These are phyloP conservation scores for Aspergillus coremiiformis DNA, from an alignment of 495 filamentous ascomycete species.

Conservation along the genomic window DNA sequence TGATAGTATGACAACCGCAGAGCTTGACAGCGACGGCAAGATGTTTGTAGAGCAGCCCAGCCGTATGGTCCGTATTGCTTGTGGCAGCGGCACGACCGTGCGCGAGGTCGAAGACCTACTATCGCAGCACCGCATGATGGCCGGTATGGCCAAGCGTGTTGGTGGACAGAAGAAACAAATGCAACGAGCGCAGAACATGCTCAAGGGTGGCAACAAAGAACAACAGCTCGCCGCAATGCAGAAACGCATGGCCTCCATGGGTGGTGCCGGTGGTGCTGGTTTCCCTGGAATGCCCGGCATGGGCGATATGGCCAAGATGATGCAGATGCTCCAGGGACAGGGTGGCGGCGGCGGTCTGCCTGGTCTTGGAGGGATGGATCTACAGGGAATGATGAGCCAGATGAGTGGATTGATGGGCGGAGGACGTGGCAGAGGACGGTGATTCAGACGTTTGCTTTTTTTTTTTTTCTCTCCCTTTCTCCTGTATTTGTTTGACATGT, in stretches of 20 bases:
- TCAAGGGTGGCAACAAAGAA: conserved; percentile 78
- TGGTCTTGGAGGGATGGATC: conserved; percentile 62
- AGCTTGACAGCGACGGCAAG: conserved; percentile 91
- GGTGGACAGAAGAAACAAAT: conserved; percentile 94
- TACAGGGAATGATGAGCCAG: conserved; percentile 80
- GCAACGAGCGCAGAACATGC: conserved; percentile 83
- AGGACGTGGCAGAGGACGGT: conserved; percentile 36
- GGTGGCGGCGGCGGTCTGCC: conserved; percentile 40
- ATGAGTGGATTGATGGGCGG: conserved; percentile 64
- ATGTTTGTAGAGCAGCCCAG: conserved; percentile 87
- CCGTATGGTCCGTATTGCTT: conserved; percentile 87
- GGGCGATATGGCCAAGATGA: conserved; percentile 75
- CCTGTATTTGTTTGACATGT: background rate
- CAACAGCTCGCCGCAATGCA: conserved; percentile 98
- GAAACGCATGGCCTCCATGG: conserved; percentile 88
- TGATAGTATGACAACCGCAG: conserved; percentile 93
- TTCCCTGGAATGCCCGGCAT: conserved; percentile 47
- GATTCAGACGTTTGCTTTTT: conserved; percentile 4
- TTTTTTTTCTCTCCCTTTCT: background rate
- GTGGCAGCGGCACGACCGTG: conserved; percentile 82
- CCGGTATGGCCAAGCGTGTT: conserved; percentile 98
- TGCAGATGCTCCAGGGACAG: conserved; percentile 61
- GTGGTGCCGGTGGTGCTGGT: conserved; percentile 51
- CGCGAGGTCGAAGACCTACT: conserved; percentile 96
- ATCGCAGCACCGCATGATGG: conserved; percentile 98